These are phyloP conservation scores for Phytophthora kernoviae DNA, from an alignment of 352 stramenopile species.

Conservation along the genomic window DNA sequence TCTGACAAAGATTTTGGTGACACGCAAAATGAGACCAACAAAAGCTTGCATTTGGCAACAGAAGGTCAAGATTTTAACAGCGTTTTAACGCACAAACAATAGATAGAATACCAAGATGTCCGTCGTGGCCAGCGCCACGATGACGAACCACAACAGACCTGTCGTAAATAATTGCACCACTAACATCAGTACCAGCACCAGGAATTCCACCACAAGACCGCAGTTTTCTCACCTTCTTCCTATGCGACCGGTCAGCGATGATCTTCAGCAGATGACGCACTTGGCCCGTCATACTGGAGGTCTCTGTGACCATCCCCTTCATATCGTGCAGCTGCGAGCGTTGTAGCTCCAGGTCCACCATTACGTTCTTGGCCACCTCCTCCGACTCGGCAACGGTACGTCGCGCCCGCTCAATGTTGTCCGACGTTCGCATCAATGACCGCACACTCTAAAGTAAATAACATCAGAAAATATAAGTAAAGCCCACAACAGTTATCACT, in stretches of 20 bases:
- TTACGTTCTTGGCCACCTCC: slow-evolving; percentile 66
- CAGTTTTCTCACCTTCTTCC: slow-evolving; percentile 50
- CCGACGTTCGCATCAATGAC: slow-evolving; percentile 66
- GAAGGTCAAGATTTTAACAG: slow-evolving; percentile 5
- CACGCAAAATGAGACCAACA: neutral
- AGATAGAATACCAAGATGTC: slow-evolving; percentile 85
- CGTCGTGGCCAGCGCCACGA: slow-evolving; percentile 64
- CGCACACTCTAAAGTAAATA: slow-evolving; percentile 53
- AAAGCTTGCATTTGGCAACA: slow-evolving; percentile 5
- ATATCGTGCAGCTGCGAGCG: slow-evolving; percentile 81
- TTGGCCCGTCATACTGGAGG: slow-evolving; percentile 65
- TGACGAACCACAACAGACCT: slow-evolving; percentile 71
- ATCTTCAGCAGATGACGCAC: slow-evolving; percentile 68
- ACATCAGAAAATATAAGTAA: neutral
- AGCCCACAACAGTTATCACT: neutral
- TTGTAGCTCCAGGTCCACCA: slow-evolving; percentile 83
- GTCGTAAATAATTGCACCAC: neutral
- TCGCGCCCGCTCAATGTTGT: slow-evolving; percentile 77
- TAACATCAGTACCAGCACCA: neutral
- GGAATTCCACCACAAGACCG: neutral
- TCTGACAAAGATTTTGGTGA: slow-evolving; percentile 1
- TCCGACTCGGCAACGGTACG: slow-evolving; percentile 69
- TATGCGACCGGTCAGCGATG: slow-evolving; percentile 73
- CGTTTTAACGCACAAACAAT: slow-evolving; percentile 70
- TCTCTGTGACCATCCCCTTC: slow-evolving; percentile 82